Percentiles rank a stretch among this genome's conserved stretches.
phyloP scores from a whole-genome alignment of 306 rosid species.

The Dicorynia guianensis region DNA sequence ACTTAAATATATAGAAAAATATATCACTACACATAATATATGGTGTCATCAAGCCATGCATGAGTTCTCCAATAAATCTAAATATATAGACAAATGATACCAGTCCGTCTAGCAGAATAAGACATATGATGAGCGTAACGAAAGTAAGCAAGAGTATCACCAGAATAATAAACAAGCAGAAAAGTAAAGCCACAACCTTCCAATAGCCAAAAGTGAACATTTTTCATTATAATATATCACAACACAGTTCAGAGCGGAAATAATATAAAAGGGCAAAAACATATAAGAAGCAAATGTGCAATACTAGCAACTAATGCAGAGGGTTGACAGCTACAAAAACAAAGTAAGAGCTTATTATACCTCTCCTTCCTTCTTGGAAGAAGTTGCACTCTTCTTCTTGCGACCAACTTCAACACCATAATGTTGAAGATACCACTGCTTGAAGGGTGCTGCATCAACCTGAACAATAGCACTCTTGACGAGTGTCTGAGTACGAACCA shows the following conservation, averaged over 20 bases:
- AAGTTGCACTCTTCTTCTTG: conserved; percentile 59
- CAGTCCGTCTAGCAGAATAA: background rate
- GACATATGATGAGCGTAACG: background rate
- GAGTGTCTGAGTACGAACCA: conserved; percentile 73
- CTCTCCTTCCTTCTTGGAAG: conserved; percentile 70
- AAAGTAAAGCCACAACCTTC: conserved; percentile 3
- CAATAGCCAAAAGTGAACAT: background rate
- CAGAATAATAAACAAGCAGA: background rate
- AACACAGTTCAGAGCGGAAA: background rate
- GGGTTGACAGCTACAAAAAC: background rate
- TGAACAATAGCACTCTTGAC: conserved; percentile 71
- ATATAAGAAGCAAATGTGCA: background rate
- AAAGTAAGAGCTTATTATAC: conserved; percentile 27
- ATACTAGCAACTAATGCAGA: background rate
- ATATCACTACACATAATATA: too few relatives aligned
- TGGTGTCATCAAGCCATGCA: too few relatives aligned
- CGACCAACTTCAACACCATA: conserved; percentile 71
- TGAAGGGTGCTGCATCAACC: conserved; percentile 77
- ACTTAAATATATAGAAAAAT: too few relatives aligned
- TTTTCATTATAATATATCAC: background rate
- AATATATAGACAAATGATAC: too few relatives aligned
- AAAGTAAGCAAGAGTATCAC: background rate
- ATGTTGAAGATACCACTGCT: conserved; percentile 72
- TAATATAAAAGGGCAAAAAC: background rate
- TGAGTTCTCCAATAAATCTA: too few relatives aligned